phyloP scores from a whole-genome alignment of 164 flowering plant genomes.

The Nelumbo lutea region DNA sequence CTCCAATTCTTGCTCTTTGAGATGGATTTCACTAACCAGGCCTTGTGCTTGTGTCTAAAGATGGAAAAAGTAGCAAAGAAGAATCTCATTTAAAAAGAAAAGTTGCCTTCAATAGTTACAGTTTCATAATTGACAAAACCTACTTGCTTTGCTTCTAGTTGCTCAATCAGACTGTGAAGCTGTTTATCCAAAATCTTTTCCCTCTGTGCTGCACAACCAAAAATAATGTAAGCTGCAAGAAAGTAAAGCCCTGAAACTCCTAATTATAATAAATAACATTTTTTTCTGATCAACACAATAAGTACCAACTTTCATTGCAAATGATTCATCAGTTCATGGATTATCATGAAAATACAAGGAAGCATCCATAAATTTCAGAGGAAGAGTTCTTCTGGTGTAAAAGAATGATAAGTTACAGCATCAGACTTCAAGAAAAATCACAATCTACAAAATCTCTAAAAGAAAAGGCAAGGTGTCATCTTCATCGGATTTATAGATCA shows the following conservation, averaged over 20 bases:
- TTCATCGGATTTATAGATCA: too few relatives aligned
- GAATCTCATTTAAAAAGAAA: not conserved
- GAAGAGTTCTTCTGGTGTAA: too few relatives aligned
- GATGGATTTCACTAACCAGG: constrained; percentile 58
- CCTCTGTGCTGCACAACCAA: constrained; percentile 62
- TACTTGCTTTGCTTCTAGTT: constrained; percentile 84
- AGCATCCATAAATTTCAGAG: not conserved
- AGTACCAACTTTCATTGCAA: not conserved
- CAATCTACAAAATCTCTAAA: too few relatives aligned
- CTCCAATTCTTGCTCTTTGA: constrained; percentile 78
- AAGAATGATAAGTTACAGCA: too few relatives aligned
- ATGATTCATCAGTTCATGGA: not conserved
- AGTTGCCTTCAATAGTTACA: not conserved
- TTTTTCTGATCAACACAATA: too few relatives aligned
- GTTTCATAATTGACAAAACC: constrained; percentile 5
- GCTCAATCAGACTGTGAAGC: constrained; percentile 86
- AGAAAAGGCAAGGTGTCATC: too few relatives aligned
- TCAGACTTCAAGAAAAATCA: too few relatives aligned
- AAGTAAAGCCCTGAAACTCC: too few relatives aligned
- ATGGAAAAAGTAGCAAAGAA: not conserved
- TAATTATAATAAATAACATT: too few relatives aligned
- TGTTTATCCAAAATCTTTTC: constrained; percentile 89
- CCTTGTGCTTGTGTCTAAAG: constrained; percentile 86
- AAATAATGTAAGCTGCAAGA: constrained; percentile 1
- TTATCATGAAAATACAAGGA: not conserved